Base-by-base conservation (phyloP, 768 basidiomycete genomes). In the Mycena floridula region DNA sequence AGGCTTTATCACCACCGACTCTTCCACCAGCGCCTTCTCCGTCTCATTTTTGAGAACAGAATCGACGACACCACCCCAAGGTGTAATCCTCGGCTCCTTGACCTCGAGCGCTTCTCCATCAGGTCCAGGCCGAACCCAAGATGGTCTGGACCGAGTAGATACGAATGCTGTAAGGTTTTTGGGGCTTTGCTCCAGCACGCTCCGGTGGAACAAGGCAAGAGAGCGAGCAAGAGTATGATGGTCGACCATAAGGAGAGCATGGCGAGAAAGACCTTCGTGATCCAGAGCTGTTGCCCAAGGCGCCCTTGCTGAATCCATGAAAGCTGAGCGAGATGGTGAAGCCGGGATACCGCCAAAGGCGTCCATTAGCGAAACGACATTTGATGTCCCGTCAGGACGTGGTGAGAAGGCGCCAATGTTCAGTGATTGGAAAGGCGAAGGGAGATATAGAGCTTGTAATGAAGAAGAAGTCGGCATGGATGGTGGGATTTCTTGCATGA, bases 41-140 rank as follows among this genome's bases (percentile, higher is more conserved):
- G 83, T 35, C 37, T 72, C 69, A 4, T 71, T 65, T 49, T 69
- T 68, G 6, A 81, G 59, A n/a, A 64, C 59, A 4, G 59, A 60
- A 46, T 66, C 72, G 18, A 75, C 53, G 49, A 79, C 76, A 7
- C 85, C 84, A 16, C 81, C 85, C 87, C 87, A 90, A 3, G 81
- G 74, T 16, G 82, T 78, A 12, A 72, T 58, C 47, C 65, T 65
- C 13, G 32, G 32, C 32, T 35, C 32, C 32, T 35, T 35, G 18
- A 35, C 32, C 32, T 18, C 32, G 18, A 35, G 13, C 9, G 51
- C 50, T 28, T 60, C 62, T 3, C 62, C 64, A 21, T 65, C 63
- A 6, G 57, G 57, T 24, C 55, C 58, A 23, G 67, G 61, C 53
- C 79, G 72, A 0, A 82, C 74, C 88, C 88, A 89, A 3, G 72